Percentiles rank a stretch among this genome's conserved stretches.
Evolutionary conservation across 192 early-diverging fungal genomes (phyloP).

Genomic region (Podila epicladia): DNA sequence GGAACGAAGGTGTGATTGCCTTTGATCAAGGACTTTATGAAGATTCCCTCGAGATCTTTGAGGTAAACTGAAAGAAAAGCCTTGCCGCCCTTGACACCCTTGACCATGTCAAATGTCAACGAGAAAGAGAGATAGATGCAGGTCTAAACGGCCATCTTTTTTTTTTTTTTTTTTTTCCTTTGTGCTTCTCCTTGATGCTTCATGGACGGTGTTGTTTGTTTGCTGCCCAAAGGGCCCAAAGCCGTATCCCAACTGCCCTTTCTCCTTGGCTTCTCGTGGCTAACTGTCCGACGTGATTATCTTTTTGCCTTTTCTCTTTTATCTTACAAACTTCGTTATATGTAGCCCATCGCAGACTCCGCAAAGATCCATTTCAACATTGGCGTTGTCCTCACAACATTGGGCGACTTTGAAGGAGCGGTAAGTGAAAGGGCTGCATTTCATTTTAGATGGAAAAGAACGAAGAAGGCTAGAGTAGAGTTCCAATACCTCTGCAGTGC

Average conservation of each 20-base stretch:
- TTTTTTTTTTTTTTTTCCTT: too few species aligned
- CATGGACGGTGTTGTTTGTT: too few species aligned
- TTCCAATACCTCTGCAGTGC: not conserved
- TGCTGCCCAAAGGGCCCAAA: too few species aligned
- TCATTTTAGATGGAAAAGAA: not conserved
- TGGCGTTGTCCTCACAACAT: conserved; percentile 79
- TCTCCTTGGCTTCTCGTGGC: conserved; percentile 6
- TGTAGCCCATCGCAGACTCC: conserved; percentile 84
- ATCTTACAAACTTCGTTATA: not conserved
- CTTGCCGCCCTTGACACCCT: not conserved
- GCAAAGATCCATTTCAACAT: conserved; percentile 98
- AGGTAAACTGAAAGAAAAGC: conserved; percentile 53
- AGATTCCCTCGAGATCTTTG: conserved; percentile 72
- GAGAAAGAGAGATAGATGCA: not conserved
- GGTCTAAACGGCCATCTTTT: too few species aligned
- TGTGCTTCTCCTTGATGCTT: too few species aligned
- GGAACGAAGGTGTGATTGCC: conserved; percentile 78
- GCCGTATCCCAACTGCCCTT: not conserved
- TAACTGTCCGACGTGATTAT: not conserved
- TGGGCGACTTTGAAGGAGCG: conserved; percentile 80
- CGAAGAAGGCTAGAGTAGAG: too few species aligned
- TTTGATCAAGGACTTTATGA: conserved; percentile 82
- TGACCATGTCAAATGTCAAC: not conserved
- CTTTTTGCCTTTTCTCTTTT: conserved; percentile 4
- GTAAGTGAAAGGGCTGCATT: conserved; percentile 64